Evolutionary conservation across 768 basidiomycete genomes (phyloP), one percentile per base, ranked within the genome.

Genomic region (Sporobolomyces roseus): DNA sequence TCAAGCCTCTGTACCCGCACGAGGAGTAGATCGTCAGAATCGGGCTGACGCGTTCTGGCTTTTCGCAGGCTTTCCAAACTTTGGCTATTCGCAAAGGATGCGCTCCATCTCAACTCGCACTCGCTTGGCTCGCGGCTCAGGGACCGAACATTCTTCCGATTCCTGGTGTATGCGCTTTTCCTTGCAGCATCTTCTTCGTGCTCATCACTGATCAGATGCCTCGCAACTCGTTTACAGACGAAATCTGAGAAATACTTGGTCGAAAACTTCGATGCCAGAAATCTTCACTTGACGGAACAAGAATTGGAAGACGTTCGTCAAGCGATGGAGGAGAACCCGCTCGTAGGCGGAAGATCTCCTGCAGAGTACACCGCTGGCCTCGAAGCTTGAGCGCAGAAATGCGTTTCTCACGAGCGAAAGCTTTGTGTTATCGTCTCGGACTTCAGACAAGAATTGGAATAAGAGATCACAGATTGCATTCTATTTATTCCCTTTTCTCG

Each of bases 191-290:
- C 75, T 33, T 74, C 75, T 51, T 74, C 75, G 70, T 25, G 29
- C 35, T 21, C 21, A 19, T 23, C 38, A 41, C 9, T 17, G 38
- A 17, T 41, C 9, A 17, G 10, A 9, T 9, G 8, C n/a, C 0
- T 55, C 30, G 21, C 1, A 14, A 5, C 25, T 35, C 51, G 1
- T 30, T 9, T 3, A 43, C 59, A 70, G 70, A 68, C 67, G 23
- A 78, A 78, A n/a, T 77, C 75, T 65, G 82, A 81, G 51, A 76
- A 78, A 53, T 76, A 80, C 3, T 79, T 83, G 36, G 81, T 83
- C 23, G 83, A 85, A 74, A 84, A 85, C 66, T 77, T 81, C 48
- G 75, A 75, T 21, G 80, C 80, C 2, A 79, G 79, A 27, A 77
- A 83, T 35, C 73, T 85, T 27, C 76, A 74, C 38, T 78, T 86